phyloP scores from a whole-genome alignment of 2,329 filamentous ascomycete genomes.

The Apiospora aurea region DNA sequence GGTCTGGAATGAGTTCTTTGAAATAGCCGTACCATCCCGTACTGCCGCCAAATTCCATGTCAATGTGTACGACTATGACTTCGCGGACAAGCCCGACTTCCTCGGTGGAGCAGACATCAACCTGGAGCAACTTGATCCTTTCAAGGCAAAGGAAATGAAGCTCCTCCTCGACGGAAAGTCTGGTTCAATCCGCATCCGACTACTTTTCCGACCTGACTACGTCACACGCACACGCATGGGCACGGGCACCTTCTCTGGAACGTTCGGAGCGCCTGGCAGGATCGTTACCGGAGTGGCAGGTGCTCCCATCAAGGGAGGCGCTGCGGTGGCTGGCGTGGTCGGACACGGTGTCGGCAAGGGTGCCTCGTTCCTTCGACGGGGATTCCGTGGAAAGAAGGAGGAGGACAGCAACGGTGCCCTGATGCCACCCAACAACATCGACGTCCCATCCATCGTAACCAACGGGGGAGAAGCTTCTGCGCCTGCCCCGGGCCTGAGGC shows the following conservation, averaged over 20 bases:
- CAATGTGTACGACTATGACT: constrained; percentile 94
- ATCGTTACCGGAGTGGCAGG: constrained; percentile 84
- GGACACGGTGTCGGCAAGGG: constrained; percentile 86
- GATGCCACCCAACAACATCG: constrained; percentile 45
- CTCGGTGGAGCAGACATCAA: constrained; percentile 81
- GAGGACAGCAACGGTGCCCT: constrained; percentile 59
- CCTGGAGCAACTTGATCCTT: constrained; percentile 82
- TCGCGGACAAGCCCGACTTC: constrained; percentile 92
- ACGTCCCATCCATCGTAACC: constrained; percentile 53
- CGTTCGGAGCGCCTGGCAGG: constrained; percentile 85
- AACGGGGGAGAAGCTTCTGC: constrained; percentile 48
- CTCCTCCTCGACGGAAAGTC: constrained; percentile 88
- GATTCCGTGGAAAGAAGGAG: constrained; percentile 77
- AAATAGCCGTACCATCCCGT: constrained; percentile 80
- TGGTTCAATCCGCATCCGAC: constrained; percentile 79
- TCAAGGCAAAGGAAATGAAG: constrained; percentile 77
- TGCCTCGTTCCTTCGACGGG: constrained; percentile 87
- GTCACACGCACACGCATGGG: constrained; percentile 87
- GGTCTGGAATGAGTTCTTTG: constrained; percentile 96
- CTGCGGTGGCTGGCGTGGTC: constrained; percentile 73
- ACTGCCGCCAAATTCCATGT: constrained; percentile 84
- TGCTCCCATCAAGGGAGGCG: constrained; percentile 92
- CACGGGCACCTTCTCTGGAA: constrained; percentile 90
- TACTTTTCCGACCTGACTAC: constrained; percentile 94
- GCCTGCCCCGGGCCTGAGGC: constrained; percentile 48